These are phyloP conservation scores for Cornus florida DNA, from an alignment of 148 eudicot species.

Conservation along the genomic window DNA sequence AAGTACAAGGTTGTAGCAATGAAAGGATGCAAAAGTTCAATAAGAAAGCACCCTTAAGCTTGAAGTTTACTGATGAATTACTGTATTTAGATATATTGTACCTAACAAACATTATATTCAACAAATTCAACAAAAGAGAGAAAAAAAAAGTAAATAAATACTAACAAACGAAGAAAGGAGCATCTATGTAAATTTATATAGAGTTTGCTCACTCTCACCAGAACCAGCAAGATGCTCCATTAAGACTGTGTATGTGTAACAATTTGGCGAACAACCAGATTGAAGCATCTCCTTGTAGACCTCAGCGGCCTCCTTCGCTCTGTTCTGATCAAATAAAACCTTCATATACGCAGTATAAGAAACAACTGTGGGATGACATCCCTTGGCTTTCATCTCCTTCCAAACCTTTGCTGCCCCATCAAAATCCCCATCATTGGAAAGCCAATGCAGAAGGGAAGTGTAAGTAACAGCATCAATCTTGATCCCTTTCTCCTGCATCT, in stretches of 20 bases:
- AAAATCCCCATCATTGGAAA: conserved; percentile 73
- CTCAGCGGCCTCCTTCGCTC: conserved; percentile 56
- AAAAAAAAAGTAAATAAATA: too few relatives aligned
- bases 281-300: conserved; percentile 78
- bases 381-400: conserved; percentile 69
- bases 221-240: conserved; percentile 81
- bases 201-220: conserved; percentile 45
- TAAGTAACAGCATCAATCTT: conserved; percentile 64
- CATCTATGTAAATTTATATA: neutral
- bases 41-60: neutral
- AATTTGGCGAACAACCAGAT: conserved; percentile 64
- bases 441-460: conserved; percentile 78
- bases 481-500: conserved; percentile 76
- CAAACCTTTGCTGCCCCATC: conserved; percentile 68
- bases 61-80: neutral
- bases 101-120: neutral
- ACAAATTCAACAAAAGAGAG: neutral
- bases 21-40: neutral
- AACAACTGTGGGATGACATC: conserved; percentile 71
- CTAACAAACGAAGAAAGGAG: neutral
- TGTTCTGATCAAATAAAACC: conserved; percentile 63
- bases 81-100: neutral
- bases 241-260: conserved; percentile 76
- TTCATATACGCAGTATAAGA: conserved; percentile 86
- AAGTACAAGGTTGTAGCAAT: neutral